Percentiles rank a stretch among this genome's conserved stretches.
Conservation (phyloP, 164 flowering plant species). For the Macadamia tetraphylla region DNA sequence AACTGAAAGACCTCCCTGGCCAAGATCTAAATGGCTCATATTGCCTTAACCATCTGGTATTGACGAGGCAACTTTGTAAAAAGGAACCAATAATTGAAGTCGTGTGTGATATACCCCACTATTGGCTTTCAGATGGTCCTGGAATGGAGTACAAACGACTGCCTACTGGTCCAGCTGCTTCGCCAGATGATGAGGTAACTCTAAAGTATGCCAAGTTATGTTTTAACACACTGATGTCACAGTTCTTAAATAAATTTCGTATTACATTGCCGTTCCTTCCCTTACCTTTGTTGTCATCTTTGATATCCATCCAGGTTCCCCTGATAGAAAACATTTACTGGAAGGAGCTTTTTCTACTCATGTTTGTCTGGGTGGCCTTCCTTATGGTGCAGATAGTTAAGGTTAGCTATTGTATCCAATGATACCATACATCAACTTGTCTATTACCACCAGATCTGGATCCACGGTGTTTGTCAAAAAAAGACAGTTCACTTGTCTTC, state of each 20-base stretch:
- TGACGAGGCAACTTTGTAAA: not conserved
- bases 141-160: constrained; percentile 38
- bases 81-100: not conserved
- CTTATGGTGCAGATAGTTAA: constrained; percentile 54
- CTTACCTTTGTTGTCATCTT: not conserved
- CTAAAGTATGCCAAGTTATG: not conserved
- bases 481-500: not conserved
- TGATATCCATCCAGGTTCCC: constrained; percentile 37
- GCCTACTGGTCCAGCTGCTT: constrained; percentile 34
- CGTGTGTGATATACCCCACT: not conserved
- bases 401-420: constrained; percentile 22
- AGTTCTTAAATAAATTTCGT: not conserved
- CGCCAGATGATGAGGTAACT: constrained; percentile 34
- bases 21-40: not conserved
- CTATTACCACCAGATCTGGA: not conserved
- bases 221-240: not conserved
- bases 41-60: not conserved
- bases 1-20: not conserved
- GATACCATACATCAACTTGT: not conserved
- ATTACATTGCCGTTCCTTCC: not conserved
- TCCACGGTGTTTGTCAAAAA: not conserved
- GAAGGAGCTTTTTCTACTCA: constrained; percentile 52
- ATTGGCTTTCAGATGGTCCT: constrained; percentile 32
- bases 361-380: constrained; percentile 66
- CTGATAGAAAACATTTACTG: constrained; percentile 43